phyloP scores from a whole-genome alignment of 2,329 filamentous ascomycete species.

The Aschersonia sp. region DNA sequence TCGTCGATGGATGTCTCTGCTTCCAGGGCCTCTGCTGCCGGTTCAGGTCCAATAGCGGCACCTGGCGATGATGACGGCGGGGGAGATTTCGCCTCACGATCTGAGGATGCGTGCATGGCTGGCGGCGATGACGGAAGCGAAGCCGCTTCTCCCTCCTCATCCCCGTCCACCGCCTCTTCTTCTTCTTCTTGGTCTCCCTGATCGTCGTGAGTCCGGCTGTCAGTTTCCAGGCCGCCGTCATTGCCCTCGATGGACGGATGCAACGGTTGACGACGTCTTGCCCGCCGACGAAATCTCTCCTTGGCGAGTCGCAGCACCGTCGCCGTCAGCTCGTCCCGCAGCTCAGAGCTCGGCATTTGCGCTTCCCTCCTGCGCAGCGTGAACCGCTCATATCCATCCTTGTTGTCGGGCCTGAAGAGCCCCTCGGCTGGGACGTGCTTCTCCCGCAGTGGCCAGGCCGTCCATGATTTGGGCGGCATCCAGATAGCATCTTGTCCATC shows the following conservation, averaged over 20 bases:
- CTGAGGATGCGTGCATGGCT: no score
- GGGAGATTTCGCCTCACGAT: neutral
- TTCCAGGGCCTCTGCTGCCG: conserved; percentile 15
- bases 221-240: neutral
- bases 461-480: conserved; percentile 51
- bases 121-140: no score
- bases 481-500: conserved; percentile 22
- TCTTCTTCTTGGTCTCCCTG: neutral
- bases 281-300: conserved; percentile 35
- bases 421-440: conserved; percentile 43
- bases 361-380: conserved; percentile 30
- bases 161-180: no score
- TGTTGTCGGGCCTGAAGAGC: conserved; percentile 27
- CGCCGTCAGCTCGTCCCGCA: conserved; percentile 60
- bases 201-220: no score
- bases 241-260: conserved; percentile 3
- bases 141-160: no score
- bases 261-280: conserved; percentile 5
- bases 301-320: conserved; percentile 53
- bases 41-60: neutral
- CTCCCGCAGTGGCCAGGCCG: conserved; percentile 66
- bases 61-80: neutral
- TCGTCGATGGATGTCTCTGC: conserved; percentile 57
- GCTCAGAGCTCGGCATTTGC: conserved; percentile 37
- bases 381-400: conserved; percentile 33